phyloP scores from a whole-genome alignment of 2,329 filamentous ascomycete genomes.

The Pestalotiopsis sp. region DNA sequence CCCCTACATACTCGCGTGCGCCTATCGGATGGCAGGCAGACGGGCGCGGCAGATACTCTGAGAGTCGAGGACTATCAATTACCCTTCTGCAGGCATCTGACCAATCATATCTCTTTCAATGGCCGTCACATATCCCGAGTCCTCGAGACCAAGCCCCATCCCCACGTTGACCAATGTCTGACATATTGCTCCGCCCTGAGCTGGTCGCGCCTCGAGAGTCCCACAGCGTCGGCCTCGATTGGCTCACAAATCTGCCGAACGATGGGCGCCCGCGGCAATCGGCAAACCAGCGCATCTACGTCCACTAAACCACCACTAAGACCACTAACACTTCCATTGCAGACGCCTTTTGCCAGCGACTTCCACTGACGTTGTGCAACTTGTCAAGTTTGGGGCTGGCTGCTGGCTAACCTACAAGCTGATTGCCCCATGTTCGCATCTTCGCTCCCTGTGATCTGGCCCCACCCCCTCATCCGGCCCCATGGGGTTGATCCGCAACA shows the following conservation, averaged over 20 bases:
- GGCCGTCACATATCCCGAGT: neutral
- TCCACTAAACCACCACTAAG: neutral
- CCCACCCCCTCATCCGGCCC: slow-evolving; percentile 6
- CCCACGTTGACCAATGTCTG: slow-evolving; percentile 19
- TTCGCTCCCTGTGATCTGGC: neutral
- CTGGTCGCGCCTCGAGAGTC: slow-evolving; percentile 16
- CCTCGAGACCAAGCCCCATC: neutral
- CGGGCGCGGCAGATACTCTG: neutral
- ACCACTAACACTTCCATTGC: neutral
- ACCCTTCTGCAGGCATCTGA: neutral
- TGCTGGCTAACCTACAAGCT: neutral
- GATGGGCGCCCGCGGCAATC: neutral
- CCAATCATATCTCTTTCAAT: slow-evolving; percentile 3
- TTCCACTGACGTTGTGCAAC: neutral
- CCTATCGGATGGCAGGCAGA: neutral
- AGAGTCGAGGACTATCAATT: slow-evolving; percentile 7
- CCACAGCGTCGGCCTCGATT: slow-evolving; percentile 20
- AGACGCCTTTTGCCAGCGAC: neutral
- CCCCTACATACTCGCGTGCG: neutral
- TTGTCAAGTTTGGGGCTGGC: neutral
- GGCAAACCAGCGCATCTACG: neutral
- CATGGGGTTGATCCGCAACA: slow-evolving; percentile 3
- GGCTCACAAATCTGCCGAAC: slow-evolving; percentile 26
- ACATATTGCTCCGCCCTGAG: slow-evolving; percentile 16
- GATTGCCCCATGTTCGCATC: neutral